These are phyloP conservation scores for Golubevia sp. DNA, from an alignment of 1,284 basidiomycete species.

Conservation along the genomic window DNA sequence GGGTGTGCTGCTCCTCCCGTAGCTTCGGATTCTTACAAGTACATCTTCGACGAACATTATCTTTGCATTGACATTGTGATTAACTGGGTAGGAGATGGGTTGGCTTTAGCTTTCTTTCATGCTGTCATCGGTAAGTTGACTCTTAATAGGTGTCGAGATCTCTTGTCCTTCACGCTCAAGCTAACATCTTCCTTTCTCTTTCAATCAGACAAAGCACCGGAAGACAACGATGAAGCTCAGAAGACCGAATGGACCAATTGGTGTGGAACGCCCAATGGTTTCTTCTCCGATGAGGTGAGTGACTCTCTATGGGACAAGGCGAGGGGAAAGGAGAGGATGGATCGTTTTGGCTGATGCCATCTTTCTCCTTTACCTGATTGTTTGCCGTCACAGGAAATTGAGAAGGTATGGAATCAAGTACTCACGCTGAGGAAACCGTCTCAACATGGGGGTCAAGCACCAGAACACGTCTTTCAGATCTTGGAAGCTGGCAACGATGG, in stretches of 20 bases:
- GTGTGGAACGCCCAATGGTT: conserved; percentile 74
- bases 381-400: conserved; percentile 21
- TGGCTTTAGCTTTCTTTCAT: conserved; percentile 94
- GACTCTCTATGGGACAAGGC: too few species aligned
- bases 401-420: conserved; percentile 28
- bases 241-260: conserved; percentile 89
- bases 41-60: conserved; percentile 77
- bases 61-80: conserved; percentile 89
- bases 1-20: conserved; percentile 62
- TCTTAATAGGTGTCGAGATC: background rate
- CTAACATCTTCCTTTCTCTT: background rate
- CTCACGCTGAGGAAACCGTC: conserved; percentile 5
- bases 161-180: too few species aligned
- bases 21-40: conserved; percentile 69
- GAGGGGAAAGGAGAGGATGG: too few species aligned
- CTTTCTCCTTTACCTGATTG: conserved; percentile 6
- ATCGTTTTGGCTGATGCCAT: background rate
- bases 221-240: conserved; percentile 77
- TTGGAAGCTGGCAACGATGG: conserved; percentile 68
- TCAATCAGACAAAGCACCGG: conserved; percentile 65
- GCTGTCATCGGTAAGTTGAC: conserved; percentile 69
- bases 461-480: conserved; percentile 77
- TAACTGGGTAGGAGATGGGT: conserved; percentile 87
- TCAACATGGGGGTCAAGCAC: conserved; percentile 28
- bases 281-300: conserved; percentile 63